Percentiles rank a stretch among this genome's conserved stretches.
phyloP scores from a whole-genome alignment of 176 grass and related monocot genomes.

The Canna indica region DNA sequence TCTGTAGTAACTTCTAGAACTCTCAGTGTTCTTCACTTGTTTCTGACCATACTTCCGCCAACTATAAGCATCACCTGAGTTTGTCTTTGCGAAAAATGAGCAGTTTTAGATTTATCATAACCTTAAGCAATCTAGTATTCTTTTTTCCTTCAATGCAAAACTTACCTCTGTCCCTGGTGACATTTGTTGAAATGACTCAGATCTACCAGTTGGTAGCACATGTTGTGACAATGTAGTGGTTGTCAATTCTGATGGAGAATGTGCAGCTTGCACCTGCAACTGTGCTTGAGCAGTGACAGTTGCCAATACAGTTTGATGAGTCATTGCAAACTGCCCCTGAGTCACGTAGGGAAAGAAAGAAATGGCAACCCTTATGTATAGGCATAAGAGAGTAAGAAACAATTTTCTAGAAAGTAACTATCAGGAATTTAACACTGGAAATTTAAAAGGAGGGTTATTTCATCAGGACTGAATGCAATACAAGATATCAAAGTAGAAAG shows the following conservation, averaged over 20 bases:
- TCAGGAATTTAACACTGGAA: neutral
- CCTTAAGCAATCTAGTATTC: constrained; percentile 19
- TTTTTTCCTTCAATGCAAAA: constrained; percentile 11
- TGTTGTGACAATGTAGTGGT: constrained; percentile 44
- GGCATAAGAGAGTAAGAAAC: neutral
- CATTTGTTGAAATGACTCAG: constrained; percentile 31
- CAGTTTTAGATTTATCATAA: constrained; percentile 32
- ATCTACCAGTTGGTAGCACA: constrained; percentile 35
- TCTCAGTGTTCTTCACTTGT: constrained; percentile 97
- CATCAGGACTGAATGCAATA: neutral
- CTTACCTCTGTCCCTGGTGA: constrained; percentile 29
- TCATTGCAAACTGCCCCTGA: constrained; percentile 86
- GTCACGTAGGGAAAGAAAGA: constrained; percentile 26
- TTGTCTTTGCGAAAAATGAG: constrained; percentile 34
- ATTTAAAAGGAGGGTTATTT: neutral
- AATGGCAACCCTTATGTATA: constrained; percentile 13
- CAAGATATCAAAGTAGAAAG: too few species aligned
- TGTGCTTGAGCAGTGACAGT: constrained; percentile 90
- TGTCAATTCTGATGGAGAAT: constrained; percentile 36
- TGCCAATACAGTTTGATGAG: constrained; percentile 87
- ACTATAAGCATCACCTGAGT: constrained; percentile 67
- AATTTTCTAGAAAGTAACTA: neutral
- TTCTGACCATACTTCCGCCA: constrained; percentile 99
- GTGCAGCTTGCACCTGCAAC: constrained; percentile 66
- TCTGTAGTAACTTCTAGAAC: constrained; percentile 90